phyloP scores from a whole-genome alignment of 805 yeast genomes.

The Sugiyamaella floridensis region DNA sequence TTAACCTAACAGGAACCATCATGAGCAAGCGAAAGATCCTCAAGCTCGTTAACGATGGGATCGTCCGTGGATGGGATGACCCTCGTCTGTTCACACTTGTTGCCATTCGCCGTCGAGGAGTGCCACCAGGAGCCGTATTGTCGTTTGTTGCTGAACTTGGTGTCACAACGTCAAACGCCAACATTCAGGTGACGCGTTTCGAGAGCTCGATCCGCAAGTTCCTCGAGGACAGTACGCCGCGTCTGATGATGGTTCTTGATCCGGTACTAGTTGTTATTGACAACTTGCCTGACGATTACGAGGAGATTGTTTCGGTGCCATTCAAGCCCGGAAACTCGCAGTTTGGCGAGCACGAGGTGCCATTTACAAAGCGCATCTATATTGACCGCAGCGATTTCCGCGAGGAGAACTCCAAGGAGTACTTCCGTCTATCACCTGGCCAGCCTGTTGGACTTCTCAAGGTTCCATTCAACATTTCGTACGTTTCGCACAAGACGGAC shows the following conservation, averaged over 20 bases:
- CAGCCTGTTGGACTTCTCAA: constrained; percentile 92
- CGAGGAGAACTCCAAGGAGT: constrained; percentile 57
- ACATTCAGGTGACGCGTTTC: constrained; percentile 83
- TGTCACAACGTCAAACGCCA: constrained; percentile 88
- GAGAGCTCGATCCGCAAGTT: constrained; percentile 83
- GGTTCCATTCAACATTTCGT: constrained; percentile 78
- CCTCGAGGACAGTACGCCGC: constrained; percentile 85
- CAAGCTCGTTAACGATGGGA: constrained; percentile 70
- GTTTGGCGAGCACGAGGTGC: constrained; percentile 68
- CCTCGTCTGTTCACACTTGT: constrained; percentile 94
- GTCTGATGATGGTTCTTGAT: constrained; percentile 86
- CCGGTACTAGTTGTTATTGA: constrained; percentile 81
- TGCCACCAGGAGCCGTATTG: constrained; percentile 96
- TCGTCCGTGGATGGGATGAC: constrained; percentile 97
- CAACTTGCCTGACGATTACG: constrained; percentile 68
- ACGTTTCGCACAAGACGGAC: constrained; percentile 59
- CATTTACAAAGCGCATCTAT: constrained; percentile 69
- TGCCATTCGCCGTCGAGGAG: constrained; percentile 92
- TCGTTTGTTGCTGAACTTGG: constrained; percentile 92
- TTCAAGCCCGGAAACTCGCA: constrained; percentile 80
- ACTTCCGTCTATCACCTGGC: constrained; percentile 87
- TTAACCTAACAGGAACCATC: constrained; percentile 89
- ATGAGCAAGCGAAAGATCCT: constrained; percentile 95
- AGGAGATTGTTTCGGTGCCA: constrained; percentile 68
- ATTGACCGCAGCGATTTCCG: constrained; percentile 88